phyloP scores from a whole-genome alignment of 768 basidiomycete genomes.

The Boletus pseudo-olivaceus region DNA sequence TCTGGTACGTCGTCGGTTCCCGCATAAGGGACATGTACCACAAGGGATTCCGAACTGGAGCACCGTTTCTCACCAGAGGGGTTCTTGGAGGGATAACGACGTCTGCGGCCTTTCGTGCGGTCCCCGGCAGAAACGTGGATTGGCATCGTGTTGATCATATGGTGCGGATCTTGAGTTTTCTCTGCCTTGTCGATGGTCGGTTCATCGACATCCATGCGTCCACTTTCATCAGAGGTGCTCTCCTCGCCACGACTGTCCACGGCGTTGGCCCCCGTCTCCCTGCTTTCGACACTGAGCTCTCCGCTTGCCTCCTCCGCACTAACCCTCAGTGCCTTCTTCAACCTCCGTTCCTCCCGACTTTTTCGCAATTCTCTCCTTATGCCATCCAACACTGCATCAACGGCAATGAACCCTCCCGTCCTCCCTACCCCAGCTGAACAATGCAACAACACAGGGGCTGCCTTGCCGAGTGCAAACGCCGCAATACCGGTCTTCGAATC shows the following conservation, averaged over 20 bases:
- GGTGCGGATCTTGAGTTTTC: conserved; percentile 1
- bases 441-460: conserved; percentile 70
- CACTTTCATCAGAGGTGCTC: conserved; percentile 3
- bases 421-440: conserved; percentile 95
- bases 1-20: conserved; percentile 12
- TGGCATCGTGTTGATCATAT: conserved; percentile 22
- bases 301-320: not conserved
- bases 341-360: conserved; percentile 23
- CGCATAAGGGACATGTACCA: conserved; percentile 30
- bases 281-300: conserved; percentile 5
- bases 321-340: conserved; percentile 1
- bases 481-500: conserved; percentile 57
- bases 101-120: conserved; percentile 17
- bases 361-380: conserved; percentile 56
- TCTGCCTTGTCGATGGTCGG: not conserved
- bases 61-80: conserved; percentile 3
- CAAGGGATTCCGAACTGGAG: conserved; percentile 23
- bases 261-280: conserved; percentile 5
- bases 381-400: conserved; percentile 82
- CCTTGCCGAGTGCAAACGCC: conserved; percentile 43
- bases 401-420: conserved; percentile 89
- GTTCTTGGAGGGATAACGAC: conserved; percentile 1
- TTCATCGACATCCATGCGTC: conserved; percentile 29
- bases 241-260: conserved; percentile 2
- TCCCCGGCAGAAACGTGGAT: conserved; percentile 30